These are phyloP conservation scores for Lanmaoa pseudosensibilis DNA, from an alignment of 768 basidiomycete genomes.

Conservation along the genomic window DNA sequence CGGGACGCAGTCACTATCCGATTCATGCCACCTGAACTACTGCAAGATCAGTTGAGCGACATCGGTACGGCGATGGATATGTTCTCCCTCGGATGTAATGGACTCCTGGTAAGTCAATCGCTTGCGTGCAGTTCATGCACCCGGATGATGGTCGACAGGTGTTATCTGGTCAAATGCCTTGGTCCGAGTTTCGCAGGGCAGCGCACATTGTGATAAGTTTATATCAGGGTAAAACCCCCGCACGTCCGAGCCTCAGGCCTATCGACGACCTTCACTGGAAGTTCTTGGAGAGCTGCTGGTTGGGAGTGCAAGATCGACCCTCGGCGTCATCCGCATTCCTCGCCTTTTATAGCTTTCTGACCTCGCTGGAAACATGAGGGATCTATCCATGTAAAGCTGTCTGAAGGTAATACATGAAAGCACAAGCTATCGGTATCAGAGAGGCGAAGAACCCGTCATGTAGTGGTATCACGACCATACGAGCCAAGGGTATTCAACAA, in stretches of 20 bases:
- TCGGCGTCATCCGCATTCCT: constrained; percentile 13
- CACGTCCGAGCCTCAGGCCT: constrained; percentile 2
- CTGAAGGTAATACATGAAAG: background rate
- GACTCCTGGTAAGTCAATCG: constrained; percentile 4
- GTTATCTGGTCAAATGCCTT: constrained; percentile 13
- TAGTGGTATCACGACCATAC: background rate
- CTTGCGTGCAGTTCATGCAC: background rate
- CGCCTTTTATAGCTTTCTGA: constrained; percentile 10
- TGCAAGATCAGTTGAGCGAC: background rate
- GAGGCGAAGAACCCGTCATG: background rate
- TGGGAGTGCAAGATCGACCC: constrained; percentile 6
- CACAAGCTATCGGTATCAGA: background rate
- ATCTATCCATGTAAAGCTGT: background rate
- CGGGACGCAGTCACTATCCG: constrained; percentile 11
- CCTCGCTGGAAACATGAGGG: background rate
- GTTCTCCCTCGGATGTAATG: constrained; percentile 17
- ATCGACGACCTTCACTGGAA: constrained; percentile 11
- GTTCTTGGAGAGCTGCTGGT: constrained; percentile 16
- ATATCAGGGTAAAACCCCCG: background rate
- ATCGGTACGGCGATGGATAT: constrained; percentile 4
- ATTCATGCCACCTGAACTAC: constrained; percentile 16
- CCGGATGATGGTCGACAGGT: constrained; percentile 1
- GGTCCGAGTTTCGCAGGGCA: constrained; percentile 13
- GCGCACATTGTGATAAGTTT: constrained; percentile 5
- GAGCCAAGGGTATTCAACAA: constrained; percentile 6